Base-by-base conservation (phyloP, 768 basidiomycete genomes). In the Tulasnella sp. region DNA sequence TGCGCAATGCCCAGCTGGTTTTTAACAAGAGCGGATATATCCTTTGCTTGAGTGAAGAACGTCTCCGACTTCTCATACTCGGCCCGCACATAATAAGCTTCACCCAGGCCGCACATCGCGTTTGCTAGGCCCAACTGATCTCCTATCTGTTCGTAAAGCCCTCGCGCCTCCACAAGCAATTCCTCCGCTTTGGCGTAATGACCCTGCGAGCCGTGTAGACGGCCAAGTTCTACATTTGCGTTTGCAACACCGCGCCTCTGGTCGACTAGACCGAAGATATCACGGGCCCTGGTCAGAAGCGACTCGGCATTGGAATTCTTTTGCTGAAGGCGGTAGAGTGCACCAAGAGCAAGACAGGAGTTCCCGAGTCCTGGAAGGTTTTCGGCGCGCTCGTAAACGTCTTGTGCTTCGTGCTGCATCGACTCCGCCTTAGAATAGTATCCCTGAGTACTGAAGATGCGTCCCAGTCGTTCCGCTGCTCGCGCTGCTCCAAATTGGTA, bases 71-170 rank as follows among this genome's bases (percentile, higher is more conserved):
- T 20, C 34, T 72, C 34, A 22, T 72, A 72, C 41, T 42, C 18
- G n/a, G 12, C 18, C n/a, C n/a, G 34, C 72, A 28, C 72, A 20
- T n/a, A 72, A 72, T 24, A 42, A 6, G n/a, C 72, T 7, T 72
- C 41, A 20, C 72, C 72, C 34, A 72, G 34, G 34, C 41, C 72
- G 34, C 72, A 28, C 72, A 72, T 28, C 14, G 34, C 34, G 24
- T 72, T 72, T 72, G 72, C 72, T 31, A 72, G 18, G 22, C 72
- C 72, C 18, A 72, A 34, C 7, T 31, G 72, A 28, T 72, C 72
- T 72, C 72, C 72, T 20, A 72, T 37, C n/a, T 72, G 34, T 20
- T 42, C 34, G n/a, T 72, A 31, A 37, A 42, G 18, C 41, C 31
- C 18, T 37, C 34, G 41, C 24, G 72, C 72, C 22, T 37, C 72